phyloP scores from a whole-genome alignment of 2,329 filamentous ascomycete genomes.

The Xylariaceae sp. region DNA sequence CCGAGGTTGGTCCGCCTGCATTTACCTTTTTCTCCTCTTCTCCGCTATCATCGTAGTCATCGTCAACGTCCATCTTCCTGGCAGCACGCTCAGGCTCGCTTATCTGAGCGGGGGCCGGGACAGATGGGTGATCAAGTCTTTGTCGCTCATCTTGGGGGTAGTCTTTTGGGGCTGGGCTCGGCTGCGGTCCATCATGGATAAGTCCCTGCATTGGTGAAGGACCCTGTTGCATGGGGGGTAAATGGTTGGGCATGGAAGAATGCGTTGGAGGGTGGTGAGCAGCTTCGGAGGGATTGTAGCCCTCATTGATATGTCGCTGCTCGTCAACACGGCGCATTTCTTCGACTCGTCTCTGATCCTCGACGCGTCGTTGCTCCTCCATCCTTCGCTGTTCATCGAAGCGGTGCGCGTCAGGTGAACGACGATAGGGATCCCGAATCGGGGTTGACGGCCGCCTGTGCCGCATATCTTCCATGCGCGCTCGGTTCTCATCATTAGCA shows the following conservation, averaged over 20 bases:
- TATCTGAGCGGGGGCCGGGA: conserved; percentile 50
- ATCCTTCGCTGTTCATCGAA: conserved; percentile 65
- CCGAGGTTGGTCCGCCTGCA: conserved; percentile 45
- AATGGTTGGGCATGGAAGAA: conserved; percentile 56
- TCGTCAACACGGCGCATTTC: conserved; percentile 57
- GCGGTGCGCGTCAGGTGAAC: conserved; percentile 72
- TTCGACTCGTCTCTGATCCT: conserved; percentile 63
- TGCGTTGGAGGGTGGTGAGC: conserved; percentile 78
- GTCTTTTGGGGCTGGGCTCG: conserved; percentile 52
- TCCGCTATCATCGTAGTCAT: conserved; percentile 94
- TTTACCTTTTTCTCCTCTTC: conserved; percentile 76
- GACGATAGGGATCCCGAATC: conserved; percentile 68
- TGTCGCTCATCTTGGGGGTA: conserved; percentile 61
- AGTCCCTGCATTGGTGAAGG: conserved; percentile 58
- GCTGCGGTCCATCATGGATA: conserved; percentile 54
- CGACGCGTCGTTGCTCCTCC: conserved; percentile 55
- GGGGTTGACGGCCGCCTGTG: conserved; percentile 80
- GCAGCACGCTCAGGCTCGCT: conserved; percentile 82
- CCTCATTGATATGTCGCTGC: conserved; percentile 72
- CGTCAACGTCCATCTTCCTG: conserved; percentile 94
- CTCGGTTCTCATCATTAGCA: conserved; percentile 83
- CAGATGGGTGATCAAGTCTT: conserved; percentile 49
- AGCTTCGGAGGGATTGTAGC: conserved; percentile 89
- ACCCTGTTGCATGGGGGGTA: conserved; percentile 66
- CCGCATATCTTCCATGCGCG: conserved; percentile 81